Percentiles rank a stretch among this genome's conserved stretches.
These are phyloP conservation scores for Suillus subaureus DNA, from an alignment of 768 basidiomycete genomes.

Conservation along the genomic window DNA sequence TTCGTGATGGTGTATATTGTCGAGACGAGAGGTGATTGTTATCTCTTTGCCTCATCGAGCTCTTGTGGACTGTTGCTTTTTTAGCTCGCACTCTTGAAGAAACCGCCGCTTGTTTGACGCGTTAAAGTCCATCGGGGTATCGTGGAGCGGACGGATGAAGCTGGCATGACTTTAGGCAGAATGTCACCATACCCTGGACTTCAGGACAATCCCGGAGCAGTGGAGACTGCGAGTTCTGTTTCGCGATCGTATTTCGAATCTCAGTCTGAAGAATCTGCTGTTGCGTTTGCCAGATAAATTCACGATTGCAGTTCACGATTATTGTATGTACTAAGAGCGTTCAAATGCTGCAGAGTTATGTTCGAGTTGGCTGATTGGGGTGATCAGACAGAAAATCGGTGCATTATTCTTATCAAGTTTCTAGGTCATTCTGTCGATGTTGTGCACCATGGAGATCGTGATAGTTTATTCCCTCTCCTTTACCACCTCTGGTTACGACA, in stretches of 20 bases:
- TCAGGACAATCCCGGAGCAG: background rate
- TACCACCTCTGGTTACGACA: background rate
- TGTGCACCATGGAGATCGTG: background rate
- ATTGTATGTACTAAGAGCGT: background rate
- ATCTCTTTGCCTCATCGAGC: constrained; percentile 11
- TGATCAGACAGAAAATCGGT: background rate
- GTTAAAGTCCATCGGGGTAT: constrained; percentile 41
- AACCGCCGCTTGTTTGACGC: constrained; percentile 71
- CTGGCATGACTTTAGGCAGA: constrained; percentile 37
- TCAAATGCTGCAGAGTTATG: background rate
- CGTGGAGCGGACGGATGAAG: constrained; percentile 50
- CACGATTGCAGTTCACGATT: background rate
- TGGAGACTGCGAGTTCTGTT: background rate
- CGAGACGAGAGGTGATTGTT: constrained; percentile 58
- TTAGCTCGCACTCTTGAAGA: constrained; percentile 69
- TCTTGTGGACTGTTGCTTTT: constrained; percentile 13
- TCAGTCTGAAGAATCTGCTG: background rate
- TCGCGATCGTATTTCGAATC: background rate
- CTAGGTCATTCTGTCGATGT: too few species aligned
- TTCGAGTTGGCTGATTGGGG: background rate
- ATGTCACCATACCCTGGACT: background rate
- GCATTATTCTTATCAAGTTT: background rate
- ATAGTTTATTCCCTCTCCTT: background rate
- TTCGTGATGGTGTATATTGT: constrained; percentile 59
- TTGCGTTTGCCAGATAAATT: background rate